Evolutionary conservation across 768 basidiomycete genomes (phyloP).

Genomic region (Lanmaoa rubissima): DNA sequence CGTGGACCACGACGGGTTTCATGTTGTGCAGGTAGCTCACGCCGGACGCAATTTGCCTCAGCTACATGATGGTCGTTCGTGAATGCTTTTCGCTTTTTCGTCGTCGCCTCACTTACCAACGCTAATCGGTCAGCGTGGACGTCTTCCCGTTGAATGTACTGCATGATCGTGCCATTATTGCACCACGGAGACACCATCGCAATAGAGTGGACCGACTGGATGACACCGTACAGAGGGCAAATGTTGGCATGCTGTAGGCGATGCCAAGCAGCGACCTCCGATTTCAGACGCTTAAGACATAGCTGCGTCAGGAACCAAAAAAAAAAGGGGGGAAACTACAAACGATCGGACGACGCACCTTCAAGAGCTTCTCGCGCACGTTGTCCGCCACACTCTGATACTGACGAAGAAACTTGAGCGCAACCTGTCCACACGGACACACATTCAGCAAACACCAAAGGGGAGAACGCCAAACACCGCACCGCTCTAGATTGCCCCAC

Average conservation of each 20-base stretch:
- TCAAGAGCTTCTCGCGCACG: slow-evolving; percentile 51
- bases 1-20: slow-evolving; percentile 55
- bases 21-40: slow-evolving; percentile 56
- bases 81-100: neutral
- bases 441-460: neutral
- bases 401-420: slow-evolving; percentile 53
- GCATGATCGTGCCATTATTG: slow-evolving; percentile 52
- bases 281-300: slow-evolving; percentile 48
- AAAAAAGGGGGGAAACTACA: neutral
- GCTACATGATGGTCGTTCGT: slow-evolving; percentile 27
- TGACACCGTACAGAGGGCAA: slow-evolving; percentile 52
- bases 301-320: neutral
- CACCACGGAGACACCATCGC: slow-evolving; percentile 70
- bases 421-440: slow-evolving; percentile 39
- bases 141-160: slow-evolving; percentile 45
- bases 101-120: slow-evolving; percentile 38
- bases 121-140: slow-evolving; percentile 42
- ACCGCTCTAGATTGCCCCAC: slow-evolving; percentile 34
- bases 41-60: slow-evolving; percentile 55
- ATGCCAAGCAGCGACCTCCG: slow-evolving; percentile 58
- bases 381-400: slow-evolving; percentile 47
- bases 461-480: neutral
- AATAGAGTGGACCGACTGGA: slow-evolving; percentile 48
- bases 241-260: slow-evolving; percentile 54
- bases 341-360: slow-evolving; percentile 31